Conservation (phyloP, 2,329 filamentous ascomycete genomes). For the Colletotrichum endophyticum region DNA sequence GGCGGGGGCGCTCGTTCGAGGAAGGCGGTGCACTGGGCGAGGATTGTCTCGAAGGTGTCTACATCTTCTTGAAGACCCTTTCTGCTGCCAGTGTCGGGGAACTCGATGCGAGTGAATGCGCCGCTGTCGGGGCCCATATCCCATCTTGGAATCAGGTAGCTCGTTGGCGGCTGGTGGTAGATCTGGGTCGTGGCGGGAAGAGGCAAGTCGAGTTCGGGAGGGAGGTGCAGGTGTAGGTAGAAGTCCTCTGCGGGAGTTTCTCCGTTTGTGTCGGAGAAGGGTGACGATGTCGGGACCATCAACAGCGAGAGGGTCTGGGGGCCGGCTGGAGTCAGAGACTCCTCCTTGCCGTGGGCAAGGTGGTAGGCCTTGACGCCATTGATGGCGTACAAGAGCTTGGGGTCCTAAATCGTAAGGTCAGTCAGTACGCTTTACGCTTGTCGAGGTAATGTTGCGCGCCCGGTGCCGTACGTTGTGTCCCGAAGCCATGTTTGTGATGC, state of each 20-base stretch:
- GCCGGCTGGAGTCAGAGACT: slow-evolving; percentile 80
- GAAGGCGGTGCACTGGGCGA: slow-evolving; percentile 97
- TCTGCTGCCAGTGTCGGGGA: slow-evolving; percentile 75
- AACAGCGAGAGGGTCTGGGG: slow-evolving; percentile 90
- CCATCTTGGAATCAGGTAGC: slow-evolving; percentile 95
- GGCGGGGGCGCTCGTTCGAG: slow-evolving; percentile 80
- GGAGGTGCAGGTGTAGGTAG: slow-evolving; percentile 93
- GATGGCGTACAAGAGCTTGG: slow-evolving; percentile 73
- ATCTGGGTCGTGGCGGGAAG: slow-evolving; percentile 96
- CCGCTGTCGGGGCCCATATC: slow-evolving; percentile 87
- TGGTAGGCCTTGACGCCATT: slow-evolving; percentile 91
- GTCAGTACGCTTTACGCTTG: neutral
- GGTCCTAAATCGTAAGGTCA: slow-evolving; percentile 48
- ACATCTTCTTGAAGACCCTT: slow-evolving; percentile 86
- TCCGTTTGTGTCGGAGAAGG: slow-evolving; percentile 62
- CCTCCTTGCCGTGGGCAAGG: slow-evolving; percentile 85
- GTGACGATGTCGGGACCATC: slow-evolving; percentile 92
- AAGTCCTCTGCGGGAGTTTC: slow-evolving; percentile 87
- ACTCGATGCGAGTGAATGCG: slow-evolving; percentile 92
- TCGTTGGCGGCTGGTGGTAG: slow-evolving; percentile 91
- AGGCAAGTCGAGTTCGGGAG: slow-evolving; percentile 91
- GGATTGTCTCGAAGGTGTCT: slow-evolving; percentile 95
- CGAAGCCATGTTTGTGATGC: slow-evolving; percentile 41
- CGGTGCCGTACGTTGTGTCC: slow-evolving; percentile 45
- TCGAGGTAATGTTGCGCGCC: neutral